Evolutionary conservation across 1,139 yeast genomes (phyloP).

Genomic region (Yamadazyma songkhlaensis): DNA sequence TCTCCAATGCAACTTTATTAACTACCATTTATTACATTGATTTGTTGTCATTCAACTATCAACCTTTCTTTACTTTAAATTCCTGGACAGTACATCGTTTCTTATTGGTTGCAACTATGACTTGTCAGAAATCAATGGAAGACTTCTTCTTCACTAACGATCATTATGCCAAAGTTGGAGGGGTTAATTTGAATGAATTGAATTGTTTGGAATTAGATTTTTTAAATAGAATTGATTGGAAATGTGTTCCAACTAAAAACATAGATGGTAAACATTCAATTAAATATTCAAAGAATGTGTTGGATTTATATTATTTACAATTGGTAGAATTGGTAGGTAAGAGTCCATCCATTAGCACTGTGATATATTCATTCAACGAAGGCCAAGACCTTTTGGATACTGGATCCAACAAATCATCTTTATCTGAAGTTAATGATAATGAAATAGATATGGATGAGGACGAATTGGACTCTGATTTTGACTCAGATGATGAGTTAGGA

Average conservation of each 20-base stretch:
- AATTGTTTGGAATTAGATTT: constrained; percentile 89
- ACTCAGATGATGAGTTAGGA: constrained; percentile 1
- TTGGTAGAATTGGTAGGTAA: constrained; percentile 63
- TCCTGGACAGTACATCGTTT: constrained; percentile 93
- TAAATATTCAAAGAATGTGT: constrained; percentile 41
- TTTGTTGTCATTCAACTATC: constrained; percentile 70
- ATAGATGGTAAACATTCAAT: constrained; percentile 21
- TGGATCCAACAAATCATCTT: neutral
- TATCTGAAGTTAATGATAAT: constrained; percentile 12
- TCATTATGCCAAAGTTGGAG: constrained; percentile 96
- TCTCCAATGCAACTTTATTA: constrained; percentile 78
- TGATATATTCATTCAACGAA: constrained; percentile 11
- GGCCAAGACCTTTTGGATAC: constrained; percentile 1
- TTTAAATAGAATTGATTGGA: constrained; percentile 74
- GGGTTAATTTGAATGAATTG: constrained; percentile 80
- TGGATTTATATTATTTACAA: constrained; percentile 59
- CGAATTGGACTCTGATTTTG: constrained; percentile 6
- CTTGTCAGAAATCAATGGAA: constrained; percentile 89
- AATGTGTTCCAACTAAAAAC: constrained; percentile 41
- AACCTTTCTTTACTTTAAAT: constrained; percentile 75
- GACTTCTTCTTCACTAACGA: constrained; percentile 92
- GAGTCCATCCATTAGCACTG: constrained; percentile 17
- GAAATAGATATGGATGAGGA: constrained; percentile 13
- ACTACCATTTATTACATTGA: constrained; percentile 88
- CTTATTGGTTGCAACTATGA: constrained; percentile 83